phyloP scores from a whole-genome alignment of 1,284 basidiomycete genomes.

The Agroathelia rolfsii region DNA sequence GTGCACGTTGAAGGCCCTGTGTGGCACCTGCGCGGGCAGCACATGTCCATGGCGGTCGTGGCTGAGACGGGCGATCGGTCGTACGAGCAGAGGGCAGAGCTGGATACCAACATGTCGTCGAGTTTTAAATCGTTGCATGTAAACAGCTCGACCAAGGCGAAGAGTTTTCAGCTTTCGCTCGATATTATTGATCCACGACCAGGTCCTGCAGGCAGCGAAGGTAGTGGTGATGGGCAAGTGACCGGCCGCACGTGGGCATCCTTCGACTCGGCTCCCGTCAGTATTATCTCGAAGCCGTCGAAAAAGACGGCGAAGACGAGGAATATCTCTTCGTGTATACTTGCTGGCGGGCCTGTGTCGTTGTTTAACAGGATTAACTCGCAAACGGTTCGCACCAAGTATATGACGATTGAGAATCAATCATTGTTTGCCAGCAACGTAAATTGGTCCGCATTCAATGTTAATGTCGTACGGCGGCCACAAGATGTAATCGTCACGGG shows the following conservation, averaged over 20 bases:
- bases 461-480: conserved; percentile 68
- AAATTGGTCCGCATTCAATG: conserved; percentile 90
- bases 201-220: conserved; percentile 32
- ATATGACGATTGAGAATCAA: conserved; percentile 84
- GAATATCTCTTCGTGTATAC: conserved; percentile 86
- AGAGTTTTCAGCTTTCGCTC: conserved; percentile 80
- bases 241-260: conserved; percentile 76
- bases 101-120: conserved; percentile 73
- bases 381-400: conserved; percentile 94
- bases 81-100: conserved; percentile 70
- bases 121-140: conserved; percentile 90
- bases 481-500: conserved; percentile 47
- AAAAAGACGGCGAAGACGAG: conserved; percentile 96
- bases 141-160: conserved; percentile 79
- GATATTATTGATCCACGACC: conserved; percentile 66
- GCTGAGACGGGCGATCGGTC: conserved; percentile 76
- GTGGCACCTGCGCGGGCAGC: conserved; percentile 70
- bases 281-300: conserved; percentile 94
- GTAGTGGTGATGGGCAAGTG: conserved; percentile 39
- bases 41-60: conserved; percentile 77
- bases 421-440: conserved; percentile 80
- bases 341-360: conserved; percentile 84
- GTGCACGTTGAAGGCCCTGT: conserved; percentile 82
- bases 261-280: conserved; percentile 85
- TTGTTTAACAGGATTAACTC: conserved; percentile 96